Conservation (phyloP, 345 rosid species). For the Acer campestre region DNA sequence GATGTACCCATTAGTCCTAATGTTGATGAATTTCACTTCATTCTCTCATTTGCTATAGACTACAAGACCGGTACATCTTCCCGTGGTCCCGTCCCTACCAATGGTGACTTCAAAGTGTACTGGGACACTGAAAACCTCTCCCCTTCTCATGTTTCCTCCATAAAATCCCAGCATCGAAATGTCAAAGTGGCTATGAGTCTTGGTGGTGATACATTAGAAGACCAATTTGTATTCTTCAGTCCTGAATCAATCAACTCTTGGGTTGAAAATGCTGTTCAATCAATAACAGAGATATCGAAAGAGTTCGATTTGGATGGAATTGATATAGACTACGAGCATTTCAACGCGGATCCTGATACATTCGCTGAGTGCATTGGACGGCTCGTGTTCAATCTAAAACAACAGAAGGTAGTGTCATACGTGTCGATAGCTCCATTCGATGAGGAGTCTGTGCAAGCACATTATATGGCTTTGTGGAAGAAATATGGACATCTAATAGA, state of each 20-base stretch:
- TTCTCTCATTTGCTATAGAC: slow-evolving; percentile 56
- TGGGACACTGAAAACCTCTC: slow-evolving; percentile 46
- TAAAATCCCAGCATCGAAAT: slow-evolving; percentile 38
- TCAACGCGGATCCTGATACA: slow-evolving; percentile 47
- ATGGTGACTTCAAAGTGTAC: slow-evolving; percentile 46
- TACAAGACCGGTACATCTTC: slow-evolving; percentile 29
- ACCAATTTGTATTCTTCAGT: slow-evolving; percentile 22
- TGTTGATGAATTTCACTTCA: slow-evolving; percentile 45
- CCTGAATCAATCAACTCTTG: slow-evolving; percentile 48
- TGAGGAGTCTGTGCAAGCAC: slow-evolving; percentile 35
- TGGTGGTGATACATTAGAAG: slow-evolving; percentile 45
- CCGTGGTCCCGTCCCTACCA: slow-evolving; percentile 38
- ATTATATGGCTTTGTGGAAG: slow-evolving; percentile 57
- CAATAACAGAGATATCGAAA: slow-evolving; percentile 38
- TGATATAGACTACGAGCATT: slow-evolving; percentile 61
- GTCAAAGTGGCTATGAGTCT: slow-evolving; percentile 61
- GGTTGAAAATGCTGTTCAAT: slow-evolving; percentile 49
- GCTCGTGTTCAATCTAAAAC: slow-evolving; percentile 40
- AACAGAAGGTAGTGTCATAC: slow-evolving; percentile 32
- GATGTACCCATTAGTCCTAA: slow-evolving; percentile 46
- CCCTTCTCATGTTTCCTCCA: slow-evolving; percentile 37
- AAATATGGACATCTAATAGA: slow-evolving; percentile 57
- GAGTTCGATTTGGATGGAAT: slow-evolving; percentile 49
- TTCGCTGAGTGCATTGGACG: slow-evolving; percentile 59
- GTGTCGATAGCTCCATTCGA: slow-evolving; percentile 62